A percentile compares a stretch with the other conserved stretches of the same genome.
These are phyloP conservation scores for Litchi chinensis DNA, from an alignment of 345 rosid genomes.

Conservation along the genomic window DNA sequence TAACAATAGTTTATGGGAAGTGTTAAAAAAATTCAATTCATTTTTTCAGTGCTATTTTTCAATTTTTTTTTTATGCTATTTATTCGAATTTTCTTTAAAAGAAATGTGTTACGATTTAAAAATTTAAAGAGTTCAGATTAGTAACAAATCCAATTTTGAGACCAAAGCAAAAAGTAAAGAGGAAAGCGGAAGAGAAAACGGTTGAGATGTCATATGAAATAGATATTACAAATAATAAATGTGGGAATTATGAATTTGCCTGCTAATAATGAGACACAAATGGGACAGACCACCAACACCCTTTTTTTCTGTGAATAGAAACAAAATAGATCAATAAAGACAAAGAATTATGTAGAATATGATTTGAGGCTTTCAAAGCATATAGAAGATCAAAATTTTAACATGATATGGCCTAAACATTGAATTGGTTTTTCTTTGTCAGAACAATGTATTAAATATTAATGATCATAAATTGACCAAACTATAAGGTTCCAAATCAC, in stretches of 20 bases:
- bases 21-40: too few species aligned
- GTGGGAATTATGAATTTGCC: neutral
- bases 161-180: neutral
- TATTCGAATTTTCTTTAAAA: too few species aligned
- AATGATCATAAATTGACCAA: too few species aligned
- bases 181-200: neutral
- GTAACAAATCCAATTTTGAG: too few species aligned
- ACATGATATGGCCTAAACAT: neutral
- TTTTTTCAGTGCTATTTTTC: too few species aligned
- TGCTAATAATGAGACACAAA: neutral
- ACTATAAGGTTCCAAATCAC: neutral
- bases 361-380: neutral
- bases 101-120: too few species aligned
- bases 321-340: neutral
- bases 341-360: neutral
- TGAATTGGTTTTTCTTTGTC: neutral
- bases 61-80: too few species aligned
- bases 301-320: too few species aligned
- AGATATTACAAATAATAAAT: neutral
- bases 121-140: too few species aligned
- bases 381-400: neutral
- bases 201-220: slow-evolving; percentile 4
- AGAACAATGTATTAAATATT: neutral
- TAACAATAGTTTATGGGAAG: too few species aligned
- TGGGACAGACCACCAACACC: neutral